phyloP scores from a whole-genome alignment of 2,329 filamentous ascomycete species.

The Scolecobasidium constrictum region DNA sequence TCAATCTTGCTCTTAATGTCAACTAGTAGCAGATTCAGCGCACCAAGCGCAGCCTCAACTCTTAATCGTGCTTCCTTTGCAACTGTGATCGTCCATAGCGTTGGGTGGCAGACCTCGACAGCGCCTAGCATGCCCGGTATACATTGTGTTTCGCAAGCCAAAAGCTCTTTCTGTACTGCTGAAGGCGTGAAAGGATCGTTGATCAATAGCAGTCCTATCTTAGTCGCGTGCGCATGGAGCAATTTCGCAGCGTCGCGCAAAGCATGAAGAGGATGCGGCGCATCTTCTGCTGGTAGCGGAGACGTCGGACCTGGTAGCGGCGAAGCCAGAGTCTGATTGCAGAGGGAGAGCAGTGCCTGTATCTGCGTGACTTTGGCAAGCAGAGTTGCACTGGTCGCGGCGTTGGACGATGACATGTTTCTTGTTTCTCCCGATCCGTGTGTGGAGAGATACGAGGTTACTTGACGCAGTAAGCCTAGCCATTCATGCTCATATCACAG shows the following conservation, averaged over 20 bases:
- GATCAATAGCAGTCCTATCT: constrained; percentile 75
- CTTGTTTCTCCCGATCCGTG: too few species aligned
- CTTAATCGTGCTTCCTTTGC: constrained; percentile 49
- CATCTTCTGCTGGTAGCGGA: background rate
- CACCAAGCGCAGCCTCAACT: constrained; percentile 33
- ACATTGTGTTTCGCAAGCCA: constrained; percentile 60
- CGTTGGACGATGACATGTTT: too few species aligned
- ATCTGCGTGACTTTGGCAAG: background rate
- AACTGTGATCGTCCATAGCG: background rate
- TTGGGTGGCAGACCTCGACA: constrained; percentile 22
- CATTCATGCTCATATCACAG: too few species aligned
- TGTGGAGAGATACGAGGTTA: too few species aligned
- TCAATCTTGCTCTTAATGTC: constrained; percentile 6
- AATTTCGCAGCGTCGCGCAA: constrained; percentile 62
- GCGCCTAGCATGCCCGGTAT: constrained; percentile 65
- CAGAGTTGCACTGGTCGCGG: background rate
- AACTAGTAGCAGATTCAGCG: constrained; percentile 2
- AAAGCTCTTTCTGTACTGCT: constrained; percentile 59
- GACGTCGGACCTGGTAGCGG: background rate
- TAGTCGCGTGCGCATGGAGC: constrained; percentile 74
- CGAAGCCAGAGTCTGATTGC: background rate
- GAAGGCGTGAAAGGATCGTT: constrained; percentile 78
- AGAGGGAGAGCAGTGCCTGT: background rate
- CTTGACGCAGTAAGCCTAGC: too few species aligned
- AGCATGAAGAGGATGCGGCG: constrained; percentile 50